Conservation (phyloP, 768 basidiomycete species). For the Leucocoprinus leucothites region DNA sequence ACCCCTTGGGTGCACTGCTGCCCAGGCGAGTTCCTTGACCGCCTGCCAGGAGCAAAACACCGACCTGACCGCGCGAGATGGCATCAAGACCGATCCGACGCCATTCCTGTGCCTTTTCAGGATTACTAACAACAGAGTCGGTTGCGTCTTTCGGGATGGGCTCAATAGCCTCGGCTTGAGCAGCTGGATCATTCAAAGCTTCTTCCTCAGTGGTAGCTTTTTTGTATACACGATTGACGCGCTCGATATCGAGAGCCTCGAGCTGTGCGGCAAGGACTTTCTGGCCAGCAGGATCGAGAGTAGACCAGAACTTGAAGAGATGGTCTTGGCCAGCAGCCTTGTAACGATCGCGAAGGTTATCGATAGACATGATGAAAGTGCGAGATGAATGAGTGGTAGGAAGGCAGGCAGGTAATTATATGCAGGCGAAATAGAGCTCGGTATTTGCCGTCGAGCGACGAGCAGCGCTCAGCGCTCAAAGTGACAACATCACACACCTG, state of each 20-base stretch:
- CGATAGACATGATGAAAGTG: slow-evolving; percentile 49
- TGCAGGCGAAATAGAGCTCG: slow-evolving; percentile 10
- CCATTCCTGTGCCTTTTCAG: slow-evolving; percentile 70
- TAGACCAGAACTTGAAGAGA: slow-evolving; percentile 83
- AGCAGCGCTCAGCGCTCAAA: slow-evolving; percentile 10
- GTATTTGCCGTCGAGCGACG: slow-evolving; percentile 14
- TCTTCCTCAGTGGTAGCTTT: slow-evolving; percentile 72
- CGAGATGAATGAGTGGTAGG: background rate
- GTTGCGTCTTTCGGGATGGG: slow-evolving; percentile 80
- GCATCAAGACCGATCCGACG: slow-evolving; percentile 75
- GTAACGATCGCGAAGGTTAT: slow-evolving; percentile 61
- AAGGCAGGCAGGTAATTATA: slow-evolving; percentile 7
- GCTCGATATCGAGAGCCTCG: slow-evolving; percentile 76
- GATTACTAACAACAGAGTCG: slow-evolving; percentile 50
- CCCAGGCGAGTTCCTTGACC: slow-evolving; percentile 96
- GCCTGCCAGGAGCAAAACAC: slow-evolving; percentile 96
- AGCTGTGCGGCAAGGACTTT: slow-evolving; percentile 67
- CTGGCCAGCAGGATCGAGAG: slow-evolving; percentile 64
- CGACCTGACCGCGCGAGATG: slow-evolving; percentile 79
- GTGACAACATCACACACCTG: slow-evolving; percentile 10
- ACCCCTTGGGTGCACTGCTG: slow-evolving; percentile 91
- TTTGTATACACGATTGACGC: slow-evolving; percentile 86
- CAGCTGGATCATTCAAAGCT: slow-evolving; percentile 36
- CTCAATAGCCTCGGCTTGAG: slow-evolving; percentile 53
- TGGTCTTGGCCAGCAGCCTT: slow-evolving; percentile 83